A percentile compares a stretch with the other conserved stretches of the same genome.
Evolutionary conservation across 2,329 filamentous ascomycete genomes (phyloP).

Genomic region (Paecilomyces dactylethromorphus): DNA sequence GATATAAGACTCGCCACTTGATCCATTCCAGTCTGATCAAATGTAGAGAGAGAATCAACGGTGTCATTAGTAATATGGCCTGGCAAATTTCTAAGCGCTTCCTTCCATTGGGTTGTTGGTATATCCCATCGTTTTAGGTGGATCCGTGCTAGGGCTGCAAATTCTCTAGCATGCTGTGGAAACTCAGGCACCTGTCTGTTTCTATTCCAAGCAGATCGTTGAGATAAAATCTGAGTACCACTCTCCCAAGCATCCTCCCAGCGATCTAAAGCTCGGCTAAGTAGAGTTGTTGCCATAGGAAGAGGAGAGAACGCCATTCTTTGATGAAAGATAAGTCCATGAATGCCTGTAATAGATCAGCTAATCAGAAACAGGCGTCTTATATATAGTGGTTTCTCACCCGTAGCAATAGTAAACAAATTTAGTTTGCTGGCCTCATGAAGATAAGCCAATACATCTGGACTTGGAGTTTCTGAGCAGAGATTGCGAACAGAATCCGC

Average conservation of each 20-base stretch:
- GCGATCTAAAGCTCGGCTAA: neutral
- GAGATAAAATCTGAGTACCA: no score
- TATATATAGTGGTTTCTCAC: no score
- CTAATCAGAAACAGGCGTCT: no score
- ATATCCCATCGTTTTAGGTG: neutral
- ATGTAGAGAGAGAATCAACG: conserved; percentile 3
- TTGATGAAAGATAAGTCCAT: neutral
- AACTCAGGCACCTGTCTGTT: no score
- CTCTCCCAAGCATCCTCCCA: neutral
- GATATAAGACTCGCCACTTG: neutral
- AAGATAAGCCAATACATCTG: neutral
- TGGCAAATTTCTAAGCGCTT: neutral
- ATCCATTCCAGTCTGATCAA: conserved; percentile 5
- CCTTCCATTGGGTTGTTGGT: neutral
- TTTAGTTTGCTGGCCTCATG: neutral
- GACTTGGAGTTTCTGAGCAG: neutral
- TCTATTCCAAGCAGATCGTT: no score
- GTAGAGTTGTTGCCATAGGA: neutral
- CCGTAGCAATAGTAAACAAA: neutral
- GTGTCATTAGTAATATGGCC: neutral
- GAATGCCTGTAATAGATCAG: neutral
- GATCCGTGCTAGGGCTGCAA: neutral
- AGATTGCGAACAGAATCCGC: neutral
- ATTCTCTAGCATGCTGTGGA: neutral
- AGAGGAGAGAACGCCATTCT: neutral